Conservation (phyloP, 2,329 filamentous ascomycete species). For the Bipolaris victoriae region DNA sequence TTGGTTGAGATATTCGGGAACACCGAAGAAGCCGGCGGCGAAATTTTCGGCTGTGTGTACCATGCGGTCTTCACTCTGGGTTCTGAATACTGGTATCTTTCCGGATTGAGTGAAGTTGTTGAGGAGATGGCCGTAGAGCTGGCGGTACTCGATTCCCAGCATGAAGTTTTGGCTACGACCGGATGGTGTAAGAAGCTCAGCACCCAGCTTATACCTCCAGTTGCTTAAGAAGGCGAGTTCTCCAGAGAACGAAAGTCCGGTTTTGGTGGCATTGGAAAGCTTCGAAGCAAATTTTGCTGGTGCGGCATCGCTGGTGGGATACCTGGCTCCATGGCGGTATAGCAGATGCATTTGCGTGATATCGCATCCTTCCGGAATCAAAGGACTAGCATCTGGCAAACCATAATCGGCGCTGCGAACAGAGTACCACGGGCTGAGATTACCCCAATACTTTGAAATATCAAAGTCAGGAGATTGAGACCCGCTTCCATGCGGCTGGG, state of each 20-base stretch:
- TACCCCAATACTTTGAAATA: conserved; percentile 41
- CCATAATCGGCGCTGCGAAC: conserved; percentile 38
- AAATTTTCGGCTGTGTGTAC: conserved; percentile 44
- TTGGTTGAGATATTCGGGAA: conserved; percentile 37
- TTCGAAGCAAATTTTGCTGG: conserved; percentile 36
- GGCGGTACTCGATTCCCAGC: conserved; percentile 50
- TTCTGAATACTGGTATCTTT: conserved; percentile 49
- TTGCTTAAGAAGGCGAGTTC: conserved; percentile 35
- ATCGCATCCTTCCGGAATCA: conserved; percentile 35
- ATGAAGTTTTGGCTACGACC: conserved; percentile 50
- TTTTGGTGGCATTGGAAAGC: conserved; percentile 35
- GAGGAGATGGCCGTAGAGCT: conserved; percentile 52
- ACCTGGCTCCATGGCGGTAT: conserved; percentile 41
- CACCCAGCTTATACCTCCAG: conserved; percentile 41
- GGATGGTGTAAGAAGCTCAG: conserved; percentile 40
- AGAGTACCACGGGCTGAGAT: conserved; percentile 40
- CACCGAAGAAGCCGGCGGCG: conserved; percentile 42
- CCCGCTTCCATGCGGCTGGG: conserved; percentile 30
- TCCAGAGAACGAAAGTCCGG: conserved; percentile 31
- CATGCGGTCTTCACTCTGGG: conserved; percentile 41
- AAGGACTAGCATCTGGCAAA: conserved; percentile 33
- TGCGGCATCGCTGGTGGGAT: conserved; percentile 36
- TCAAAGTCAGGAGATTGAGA: conserved; percentile 30
- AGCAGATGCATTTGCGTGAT: conserved; percentile 39
- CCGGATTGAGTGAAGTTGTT: conserved; percentile 52